Percentiles rank a stretch among this genome's conserved stretches.
phyloP scores from a whole-genome alignment of 805 yeast species.

The Candida broadrunensis region DNA sequence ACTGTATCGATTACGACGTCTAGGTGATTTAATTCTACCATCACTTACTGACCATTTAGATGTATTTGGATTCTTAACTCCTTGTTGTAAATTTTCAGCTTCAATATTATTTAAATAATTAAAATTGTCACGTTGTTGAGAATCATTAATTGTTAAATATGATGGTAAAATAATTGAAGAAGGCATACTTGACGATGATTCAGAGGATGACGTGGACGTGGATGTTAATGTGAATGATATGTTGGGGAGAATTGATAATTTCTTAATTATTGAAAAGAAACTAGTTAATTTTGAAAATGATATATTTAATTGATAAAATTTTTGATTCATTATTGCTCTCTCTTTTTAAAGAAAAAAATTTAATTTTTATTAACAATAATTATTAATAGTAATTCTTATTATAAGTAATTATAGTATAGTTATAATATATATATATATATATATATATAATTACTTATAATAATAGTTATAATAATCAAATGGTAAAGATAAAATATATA shows the following conservation, averaged over 20 bases:
- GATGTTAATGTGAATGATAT: background rate
- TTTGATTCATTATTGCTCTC: background rate
- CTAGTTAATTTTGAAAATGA: background rate
- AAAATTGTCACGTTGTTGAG: slow-evolving; percentile 11
- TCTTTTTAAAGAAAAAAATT: too few relatives aligned
- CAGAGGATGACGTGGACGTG: background rate
- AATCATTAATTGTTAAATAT: background rate
- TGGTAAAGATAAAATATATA: too few relatives aligned
- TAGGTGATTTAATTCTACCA: slow-evolving; percentile 6
- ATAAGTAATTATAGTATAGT: too few relatives aligned
- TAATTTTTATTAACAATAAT: too few relatives aligned
- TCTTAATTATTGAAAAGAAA: background rate
- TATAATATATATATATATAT: too few relatives aligned
- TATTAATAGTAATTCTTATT: too few relatives aligned
- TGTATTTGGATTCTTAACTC: slow-evolving; percentile 1
- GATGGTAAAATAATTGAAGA: background rate
- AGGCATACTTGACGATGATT: background rate
- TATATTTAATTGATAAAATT: background rate
- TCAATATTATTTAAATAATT: slow-evolving; percentile 10
- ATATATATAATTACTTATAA: too few relatives aligned
- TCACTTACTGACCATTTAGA: slow-evolving; percentile 9
- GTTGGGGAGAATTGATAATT: background rate
- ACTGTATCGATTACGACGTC: slow-evolving; percentile 29
- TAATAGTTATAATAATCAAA: too few relatives aligned
- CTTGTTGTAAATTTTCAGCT: slow-evolving; percentile 8